Evolutionary conservation across 345 rosid genomes (phyloP).

Genomic region (Murraya koenigii): DNA sequence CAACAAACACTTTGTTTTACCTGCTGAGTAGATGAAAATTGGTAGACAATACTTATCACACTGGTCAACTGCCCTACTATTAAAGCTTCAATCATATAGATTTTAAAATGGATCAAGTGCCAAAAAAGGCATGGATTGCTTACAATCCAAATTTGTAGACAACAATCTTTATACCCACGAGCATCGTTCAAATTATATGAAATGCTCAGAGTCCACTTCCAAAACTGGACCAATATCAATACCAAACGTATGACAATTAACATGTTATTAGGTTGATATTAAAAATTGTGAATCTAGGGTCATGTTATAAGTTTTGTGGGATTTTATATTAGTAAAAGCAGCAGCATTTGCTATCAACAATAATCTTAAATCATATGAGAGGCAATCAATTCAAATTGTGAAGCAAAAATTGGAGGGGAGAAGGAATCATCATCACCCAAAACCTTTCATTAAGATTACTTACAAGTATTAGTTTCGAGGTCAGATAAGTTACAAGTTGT

Average conservation of each 20-base stretch:
- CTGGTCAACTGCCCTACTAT: neutral
- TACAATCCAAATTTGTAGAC: neutral
- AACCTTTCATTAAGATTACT: neutral
- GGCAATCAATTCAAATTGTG: neutral
- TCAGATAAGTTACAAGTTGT: conserved; percentile 12
- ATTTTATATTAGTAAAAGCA: neutral
- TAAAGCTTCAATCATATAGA: neutral
- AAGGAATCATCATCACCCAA: neutral
- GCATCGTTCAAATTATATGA: neutral
- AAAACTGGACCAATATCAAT: neutral
- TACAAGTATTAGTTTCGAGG: neutral
- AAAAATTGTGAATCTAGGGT: neutral
- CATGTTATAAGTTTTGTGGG: neutral
- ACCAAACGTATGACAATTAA: neutral
- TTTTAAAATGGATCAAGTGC: neutral
- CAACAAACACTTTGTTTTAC: neutral
- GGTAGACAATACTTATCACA: neutral
- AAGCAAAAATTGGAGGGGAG: neutral
- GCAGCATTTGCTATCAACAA: neutral
- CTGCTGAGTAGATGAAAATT: neutral
- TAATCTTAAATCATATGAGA: no score
- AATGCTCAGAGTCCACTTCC: neutral
- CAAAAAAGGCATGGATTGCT: neutral
- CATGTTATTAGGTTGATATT: neutral
- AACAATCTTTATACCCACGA: neutral